Percentiles rank a stretch among this genome's conserved stretches.
Conservation (phyloP, 805 yeast genomes). For the Candida dendrica region DNA sequence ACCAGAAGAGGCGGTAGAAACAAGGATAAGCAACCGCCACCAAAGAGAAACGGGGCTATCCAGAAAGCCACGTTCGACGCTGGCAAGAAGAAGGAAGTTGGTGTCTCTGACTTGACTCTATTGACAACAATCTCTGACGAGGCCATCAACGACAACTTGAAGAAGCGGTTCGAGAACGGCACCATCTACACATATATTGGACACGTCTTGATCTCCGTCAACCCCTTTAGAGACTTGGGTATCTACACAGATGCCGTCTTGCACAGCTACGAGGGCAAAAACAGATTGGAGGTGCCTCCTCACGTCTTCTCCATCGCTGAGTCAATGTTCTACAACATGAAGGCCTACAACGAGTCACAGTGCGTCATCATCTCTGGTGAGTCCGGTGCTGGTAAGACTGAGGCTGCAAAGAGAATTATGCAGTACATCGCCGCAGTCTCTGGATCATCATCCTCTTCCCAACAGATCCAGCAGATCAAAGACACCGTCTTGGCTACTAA, state of each 20-base stretch:
- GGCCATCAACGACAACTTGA: conserved; percentile 83
- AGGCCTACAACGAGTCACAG: conserved; percentile 88
- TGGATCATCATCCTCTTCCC: conserved; percentile 54
- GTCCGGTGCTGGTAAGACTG: conserved; percentile 97
- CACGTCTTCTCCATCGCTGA: conserved; percentile 98
- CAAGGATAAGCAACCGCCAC: conserved; percentile 49
- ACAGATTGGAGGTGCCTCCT: conserved; percentile 93
- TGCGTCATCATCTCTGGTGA: conserved; percentile 98
- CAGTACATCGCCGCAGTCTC: conserved; percentile 91
- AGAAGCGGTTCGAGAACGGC: conserved; percentile 83
- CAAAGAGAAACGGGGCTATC: conserved; percentile 51
- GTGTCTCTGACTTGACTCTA: conserved; percentile 90
- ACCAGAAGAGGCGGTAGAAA: conserved; percentile 68
- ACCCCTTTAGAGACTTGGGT: conserved; percentile 94
- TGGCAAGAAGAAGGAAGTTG: conserved; percentile 91
- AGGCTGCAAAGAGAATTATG: conserved; percentile 97
- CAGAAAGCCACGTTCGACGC: conserved; percentile 89
- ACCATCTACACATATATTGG: conserved; percentile 91
- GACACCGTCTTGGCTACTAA: conserved; percentile 98
- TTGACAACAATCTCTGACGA: conserved; percentile 86
- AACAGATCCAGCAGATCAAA: conserved; percentile 77
- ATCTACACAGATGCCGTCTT: conserved; percentile 80
- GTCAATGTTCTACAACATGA: conserved; percentile 90
- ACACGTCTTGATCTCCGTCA: conserved; percentile 89
- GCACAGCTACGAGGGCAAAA: conserved; percentile 78